These are phyloP conservation scores for Fraxinus nigra DNA, from an alignment of 305 asterid genomes.

Conservation along the genomic window DNA sequence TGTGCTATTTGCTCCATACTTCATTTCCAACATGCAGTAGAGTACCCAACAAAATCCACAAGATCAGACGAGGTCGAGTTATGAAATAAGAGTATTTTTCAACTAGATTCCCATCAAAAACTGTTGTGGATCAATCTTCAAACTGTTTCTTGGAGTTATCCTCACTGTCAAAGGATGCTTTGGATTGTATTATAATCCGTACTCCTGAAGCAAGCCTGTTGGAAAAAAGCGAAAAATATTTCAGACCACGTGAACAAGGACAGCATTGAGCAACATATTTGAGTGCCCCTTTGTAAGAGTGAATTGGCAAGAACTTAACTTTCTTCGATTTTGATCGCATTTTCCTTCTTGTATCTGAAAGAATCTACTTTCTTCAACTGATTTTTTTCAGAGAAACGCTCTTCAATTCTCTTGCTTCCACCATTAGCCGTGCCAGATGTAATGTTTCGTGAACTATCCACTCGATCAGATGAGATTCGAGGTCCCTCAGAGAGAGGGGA, in stretches of 20 bases:
- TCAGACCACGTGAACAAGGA: slow-evolving; percentile 33
- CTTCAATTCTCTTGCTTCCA: slow-evolving; percentile 75
- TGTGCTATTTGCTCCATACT: background rate
- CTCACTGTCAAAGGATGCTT: slow-evolving; percentile 35
- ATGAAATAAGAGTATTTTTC: background rate
- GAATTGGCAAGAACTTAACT: slow-evolving; percentile 54
- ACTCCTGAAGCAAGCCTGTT: slow-evolving; percentile 99
- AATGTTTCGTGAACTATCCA: slow-evolving; percentile 46
- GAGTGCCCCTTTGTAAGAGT: background rate
- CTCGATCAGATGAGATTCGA: slow-evolving; percentile 71
- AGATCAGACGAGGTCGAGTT: background rate
- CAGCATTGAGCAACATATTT: background rate
- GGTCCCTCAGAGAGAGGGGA: slow-evolving; percentile 86
- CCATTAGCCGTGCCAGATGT: slow-evolving; percentile 47
- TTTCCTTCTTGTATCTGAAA: slow-evolving; percentile 49
- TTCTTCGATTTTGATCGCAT: slow-evolving; percentile 85
- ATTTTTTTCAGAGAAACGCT: slow-evolving; percentile 42
- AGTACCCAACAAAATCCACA: background rate
- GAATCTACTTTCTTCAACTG: slow-evolving; percentile 42
- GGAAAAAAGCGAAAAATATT: background rate
- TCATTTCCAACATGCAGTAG: background rate
- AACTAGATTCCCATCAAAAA: background rate
- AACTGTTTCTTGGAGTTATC: slow-evolving; percentile 25
- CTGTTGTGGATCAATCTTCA: slow-evolving; percentile 8
- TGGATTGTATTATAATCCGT: slow-evolving; percentile 85